Base-by-base conservation (phyloP, 495 filamentous ascomycete species). In the Paragyromitra xinjiangensis region DNA sequence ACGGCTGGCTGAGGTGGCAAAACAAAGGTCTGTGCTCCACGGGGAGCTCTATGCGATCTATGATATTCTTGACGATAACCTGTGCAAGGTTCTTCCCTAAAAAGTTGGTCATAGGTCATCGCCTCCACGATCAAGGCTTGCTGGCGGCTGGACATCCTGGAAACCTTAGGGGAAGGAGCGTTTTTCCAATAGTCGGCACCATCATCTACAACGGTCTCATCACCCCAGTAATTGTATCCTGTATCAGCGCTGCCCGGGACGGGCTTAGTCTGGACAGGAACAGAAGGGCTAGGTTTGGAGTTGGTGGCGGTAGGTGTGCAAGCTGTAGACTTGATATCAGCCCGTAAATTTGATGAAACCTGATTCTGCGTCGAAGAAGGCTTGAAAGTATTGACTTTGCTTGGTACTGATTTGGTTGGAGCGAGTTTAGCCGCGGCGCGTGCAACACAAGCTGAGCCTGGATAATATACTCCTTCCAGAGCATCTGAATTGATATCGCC, bases 161-260 rank as follows among this genome's bases (percentile, higher is more conserved):
- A 73, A 58, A 73, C 5, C 0, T 6, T 59, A 8, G 29, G 3
- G 2, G 64, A 19, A 51, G 64, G 9, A 12, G 64, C 0, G 1
- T 42, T 74, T 12, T 12, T 22, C 71, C 71, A 74, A 19, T 62
- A 69, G 26, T 74, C 51, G 3, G 71, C 51, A 22, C 1, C 11
- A 68, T 74, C 71, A 50, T 37, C 40, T n/a, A 11, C 24, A 6
- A 8, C 1, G 7, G 5, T 14, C 29, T 42, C 71, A 11, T 74
- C 71, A 5, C 64, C 64, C 71, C 71, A 74, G 53, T 74, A 69
- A 26, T 69, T 74, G 11, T 74, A 74, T n/a, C 39, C 22, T 11
- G 14, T 14, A 8, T 42, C 50, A 8, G 6, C 48, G 19, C 6
- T 55, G 12, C 37, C 29, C 8, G 34, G 14, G n/a, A 0, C 58